These are phyloP conservation scores for Bipolaris cookei DNA, from an alignment of 2,329 filamentous ascomycete genomes.

Conservation along the genomic window DNA sequence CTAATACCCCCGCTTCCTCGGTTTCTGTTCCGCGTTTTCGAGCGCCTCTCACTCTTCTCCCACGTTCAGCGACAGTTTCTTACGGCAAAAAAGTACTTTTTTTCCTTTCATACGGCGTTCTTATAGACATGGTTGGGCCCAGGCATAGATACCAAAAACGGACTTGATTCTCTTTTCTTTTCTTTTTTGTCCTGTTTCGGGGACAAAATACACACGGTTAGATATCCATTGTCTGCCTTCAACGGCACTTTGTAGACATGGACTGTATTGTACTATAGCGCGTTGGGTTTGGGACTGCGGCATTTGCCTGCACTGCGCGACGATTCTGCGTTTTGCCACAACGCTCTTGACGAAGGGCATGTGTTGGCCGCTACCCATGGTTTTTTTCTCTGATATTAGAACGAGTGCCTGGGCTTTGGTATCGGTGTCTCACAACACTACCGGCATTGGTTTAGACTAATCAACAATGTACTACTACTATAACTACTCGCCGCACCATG, in stretches of 20 bases:
- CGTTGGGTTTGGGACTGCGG: conserved; percentile 33
- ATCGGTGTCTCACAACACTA: conserved; percentile 41
- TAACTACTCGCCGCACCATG: conserved; percentile 4
- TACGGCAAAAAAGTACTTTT: conserved; percentile 44
- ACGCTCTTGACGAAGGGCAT: conserved; percentile 39
- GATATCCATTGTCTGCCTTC: conserved; percentile 45
- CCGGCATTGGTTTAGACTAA: conserved; percentile 46
- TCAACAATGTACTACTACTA: conserved; percentile 38
- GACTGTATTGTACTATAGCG: conserved; percentile 45
- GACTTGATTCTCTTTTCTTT: conserved; percentile 38
- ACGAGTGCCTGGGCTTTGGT: conserved; percentile 42
- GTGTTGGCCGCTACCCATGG: conserved; percentile 29
- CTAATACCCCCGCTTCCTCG: conserved; percentile 48
- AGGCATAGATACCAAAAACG: conserved; percentile 52
- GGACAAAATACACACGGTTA: conserved; percentile 42
- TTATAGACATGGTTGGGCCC: conserved; percentile 49
- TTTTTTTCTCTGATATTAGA: conserved; percentile 31
- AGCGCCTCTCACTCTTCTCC: conserved; percentile 35
- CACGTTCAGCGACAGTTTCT: conserved; percentile 46
- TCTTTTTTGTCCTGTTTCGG: conserved; percentile 35
- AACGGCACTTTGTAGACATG: conserved; percentile 36
- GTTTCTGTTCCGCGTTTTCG: conserved; percentile 29
- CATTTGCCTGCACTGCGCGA: conserved; percentile 41
- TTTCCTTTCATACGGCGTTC: conserved; percentile 41
- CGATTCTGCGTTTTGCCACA: conserved; percentile 40